Evolutionary conservation across 371 early-diverging fungal genomes (phyloP).

Genomic region (Mortierella sp.): DNA sequence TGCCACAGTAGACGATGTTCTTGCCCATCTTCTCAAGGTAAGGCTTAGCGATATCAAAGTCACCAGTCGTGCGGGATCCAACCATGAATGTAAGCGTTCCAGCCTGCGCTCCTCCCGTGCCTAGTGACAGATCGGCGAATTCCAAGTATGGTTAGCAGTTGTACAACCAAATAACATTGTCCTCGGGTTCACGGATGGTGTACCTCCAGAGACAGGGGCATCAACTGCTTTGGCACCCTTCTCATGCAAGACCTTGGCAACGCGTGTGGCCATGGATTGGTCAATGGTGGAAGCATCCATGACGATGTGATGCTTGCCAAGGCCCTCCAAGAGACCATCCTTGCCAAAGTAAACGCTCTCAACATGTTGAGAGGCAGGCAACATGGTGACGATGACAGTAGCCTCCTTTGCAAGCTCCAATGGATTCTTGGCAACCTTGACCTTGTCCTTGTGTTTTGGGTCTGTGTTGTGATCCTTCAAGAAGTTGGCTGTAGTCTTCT

Average conservation of each 20-base stretch:
- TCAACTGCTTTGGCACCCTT: slow-evolving; percentile 83
- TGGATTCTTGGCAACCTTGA: slow-evolving; percentile 67
- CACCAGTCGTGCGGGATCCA: slow-evolving; percentile 72
- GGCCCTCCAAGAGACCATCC: slow-evolving; percentile 66
- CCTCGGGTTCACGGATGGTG: background rate
- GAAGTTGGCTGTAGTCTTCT: slow-evolving; percentile 65
- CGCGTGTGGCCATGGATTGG: slow-evolving; percentile 72
- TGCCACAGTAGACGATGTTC: slow-evolving; percentile 93
- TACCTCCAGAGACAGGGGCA: slow-evolving; percentile 97
- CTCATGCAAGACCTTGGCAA: slow-evolving; percentile 66
- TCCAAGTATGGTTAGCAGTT: background rate
- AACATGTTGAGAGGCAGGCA: slow-evolving; percentile 89
- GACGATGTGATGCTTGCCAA: slow-evolving; percentile 65
- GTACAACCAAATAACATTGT: no score
- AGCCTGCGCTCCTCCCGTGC: slow-evolving; percentile 87
- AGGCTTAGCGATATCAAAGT: slow-evolving; percentile 75
- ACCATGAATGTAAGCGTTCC: slow-evolving; percentile 98
- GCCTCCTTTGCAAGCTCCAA: slow-evolving; percentile 77
- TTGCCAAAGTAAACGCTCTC: slow-evolving; percentile 79
- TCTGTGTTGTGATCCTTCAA: slow-evolving; percentile 50
- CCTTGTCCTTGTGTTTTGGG: slow-evolving; percentile 56
- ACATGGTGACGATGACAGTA: slow-evolving; percentile 91
- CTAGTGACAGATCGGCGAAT: slow-evolving; percentile 35
- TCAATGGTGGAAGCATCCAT: slow-evolving; percentile 96
- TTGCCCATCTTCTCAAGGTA: slow-evolving; percentile 89